Evolutionary conservation across 1,284 basidiomycete species (phyloP).

Genomic region (Melampsora abietis-canadensis): DNA sequence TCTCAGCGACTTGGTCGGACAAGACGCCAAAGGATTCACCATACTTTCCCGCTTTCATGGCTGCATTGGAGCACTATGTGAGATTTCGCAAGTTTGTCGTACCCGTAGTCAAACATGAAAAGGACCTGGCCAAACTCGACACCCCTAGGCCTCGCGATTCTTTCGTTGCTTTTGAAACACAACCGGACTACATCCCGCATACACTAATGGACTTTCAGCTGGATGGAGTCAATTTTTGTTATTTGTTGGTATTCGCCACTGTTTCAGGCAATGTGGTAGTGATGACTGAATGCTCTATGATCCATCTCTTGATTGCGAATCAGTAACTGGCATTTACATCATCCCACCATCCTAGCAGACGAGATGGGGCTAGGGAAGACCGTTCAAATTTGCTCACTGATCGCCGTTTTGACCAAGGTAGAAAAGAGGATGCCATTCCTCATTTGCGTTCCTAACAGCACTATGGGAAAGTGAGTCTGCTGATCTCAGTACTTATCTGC

Average conservation of each 20-base stretch:
- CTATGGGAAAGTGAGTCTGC: slow-evolving; percentile 72
- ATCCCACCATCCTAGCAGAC: slow-evolving; percentile 90
- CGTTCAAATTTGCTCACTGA: slow-evolving; percentile 80
- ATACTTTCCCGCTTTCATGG: slow-evolving; percentile 63
- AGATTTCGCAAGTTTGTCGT: slow-evolving; percentile 65
- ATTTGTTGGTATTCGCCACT: slow-evolving; percentile 22
- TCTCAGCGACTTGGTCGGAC: slow-evolving; percentile 70
- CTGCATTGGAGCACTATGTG: slow-evolving; percentile 66
- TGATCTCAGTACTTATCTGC: neutral
- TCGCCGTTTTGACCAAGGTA: slow-evolving; percentile 69
- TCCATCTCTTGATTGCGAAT: slow-evolving; percentile 51
- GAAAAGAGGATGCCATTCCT: slow-evolving; percentile 71
- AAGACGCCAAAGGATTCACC: slow-evolving; percentile 57
- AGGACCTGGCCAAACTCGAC: slow-evolving; percentile 52
- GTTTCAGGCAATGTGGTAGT: neutral
- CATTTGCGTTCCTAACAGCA: slow-evolving; percentile 90
- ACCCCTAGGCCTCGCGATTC: slow-evolving; percentile 46
- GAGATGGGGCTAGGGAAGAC: slow-evolving; percentile 79
- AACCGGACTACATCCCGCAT: slow-evolving; percentile 56
- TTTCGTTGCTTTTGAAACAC: slow-evolving; percentile 53
- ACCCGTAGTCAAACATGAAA: slow-evolving; percentile 56
- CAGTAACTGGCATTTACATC: slow-evolving; percentile 80
- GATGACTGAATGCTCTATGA: neutral
- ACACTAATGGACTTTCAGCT: slow-evolving; percentile 52
- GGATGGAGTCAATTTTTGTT: slow-evolving; percentile 23